Conservation (phyloP, 371 early-diverging fungal genomes). For the Rhizopus delemar region DNA sequence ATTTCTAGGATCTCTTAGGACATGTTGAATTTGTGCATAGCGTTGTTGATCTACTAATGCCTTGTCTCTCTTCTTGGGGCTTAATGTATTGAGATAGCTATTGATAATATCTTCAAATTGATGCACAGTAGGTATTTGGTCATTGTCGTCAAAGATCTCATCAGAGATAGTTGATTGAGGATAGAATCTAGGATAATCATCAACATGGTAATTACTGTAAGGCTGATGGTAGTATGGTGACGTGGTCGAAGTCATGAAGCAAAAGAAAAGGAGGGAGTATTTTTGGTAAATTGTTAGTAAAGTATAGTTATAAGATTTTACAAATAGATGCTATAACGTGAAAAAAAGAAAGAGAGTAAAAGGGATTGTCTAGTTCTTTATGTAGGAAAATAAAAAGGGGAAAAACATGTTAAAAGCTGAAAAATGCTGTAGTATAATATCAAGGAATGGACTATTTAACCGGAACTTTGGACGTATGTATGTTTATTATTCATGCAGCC, state of each 20-base stretch:
- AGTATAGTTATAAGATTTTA: background rate
- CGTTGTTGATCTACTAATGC: slow-evolving; percentile 58
- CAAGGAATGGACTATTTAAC: slow-evolving; percentile 29
- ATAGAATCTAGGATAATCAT: slow-evolving; percentile 17
- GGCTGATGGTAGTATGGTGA: slow-evolving; percentile 23
- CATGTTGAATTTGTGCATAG: slow-evolving; percentile 57
- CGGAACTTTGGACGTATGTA: slow-evolving; percentile 22
- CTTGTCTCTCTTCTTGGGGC: slow-evolving; percentile 65
- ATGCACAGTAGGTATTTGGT: slow-evolving; percentile 43
- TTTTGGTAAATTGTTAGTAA: background rate
- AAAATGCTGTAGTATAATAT: slow-evolving; percentile 25
- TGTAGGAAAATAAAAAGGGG: slow-evolving; percentile 4
- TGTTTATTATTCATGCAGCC: slow-evolving; percentile 23
- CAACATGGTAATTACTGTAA: slow-evolving; percentile 26
- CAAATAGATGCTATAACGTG: background rate
- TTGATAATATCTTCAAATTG: slow-evolving; percentile 47
- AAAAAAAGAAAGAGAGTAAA: slow-evolving; percentile 4
- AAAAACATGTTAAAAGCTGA: slow-evolving; percentile 8
- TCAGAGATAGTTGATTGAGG: slow-evolving; percentile 16
- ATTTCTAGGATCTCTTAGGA: slow-evolving; percentile 59
- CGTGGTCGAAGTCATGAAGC: slow-evolving; percentile 21
- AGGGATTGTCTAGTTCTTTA: slow-evolving; percentile 2
- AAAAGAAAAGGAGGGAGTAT: no score
- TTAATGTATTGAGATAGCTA: slow-evolving; percentile 57
- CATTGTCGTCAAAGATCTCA: slow-evolving; percentile 35